These are phyloP conservation scores for Pouteria glomerata DNA, from an alignment of 148 eudicot species.

Conservation along the genomic window DNA sequence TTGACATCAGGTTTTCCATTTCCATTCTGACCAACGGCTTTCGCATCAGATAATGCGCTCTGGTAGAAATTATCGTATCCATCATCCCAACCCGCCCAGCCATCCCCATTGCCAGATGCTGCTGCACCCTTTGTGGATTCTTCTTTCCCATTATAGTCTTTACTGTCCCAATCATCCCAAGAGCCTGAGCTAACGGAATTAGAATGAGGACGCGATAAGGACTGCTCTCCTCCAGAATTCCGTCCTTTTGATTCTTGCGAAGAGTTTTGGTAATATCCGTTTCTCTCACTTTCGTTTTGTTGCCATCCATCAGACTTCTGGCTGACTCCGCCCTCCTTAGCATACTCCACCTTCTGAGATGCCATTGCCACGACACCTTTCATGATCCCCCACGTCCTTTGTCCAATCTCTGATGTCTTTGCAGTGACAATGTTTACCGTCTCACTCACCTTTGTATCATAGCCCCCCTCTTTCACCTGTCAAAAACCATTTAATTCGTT, in stretches of 20 bases:
- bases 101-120: slow-evolving; percentile 44
- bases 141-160: slow-evolving; percentile 44
- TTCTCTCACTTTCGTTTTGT: slow-evolving; percentile 44
- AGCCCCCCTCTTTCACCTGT: slow-evolving; percentile 85
- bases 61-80: slow-evolving; percentile 45
- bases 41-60: slow-evolving; percentile 35
- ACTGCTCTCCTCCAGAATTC: slow-evolving; percentile 37
- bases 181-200: slow-evolving; percentile 44
- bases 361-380: slow-evolving; percentile 94
- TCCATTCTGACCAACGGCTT: slow-evolving; percentile 30
- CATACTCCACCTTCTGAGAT: slow-evolving; percentile 70
- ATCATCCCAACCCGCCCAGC: slow-evolving; percentile 97
- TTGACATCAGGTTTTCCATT: slow-evolving; percentile 50
- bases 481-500: too few relatives aligned
- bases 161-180: slow-evolving; percentile 79
- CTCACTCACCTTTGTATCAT: slow-evolving; percentile 83
- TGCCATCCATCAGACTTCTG: slow-evolving; percentile 52
- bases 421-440: slow-evolving; percentile 84
- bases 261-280: slow-evolving; percentile 66
- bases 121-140: slow-evolving; percentile 37
- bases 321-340: slow-evolving; percentile 52
- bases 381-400: slow-evolving; percentile 92
- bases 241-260: slow-evolving; percentile 51
- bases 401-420: slow-evolving; percentile 87
- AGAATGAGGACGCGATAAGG: slow-evolving; percentile 37